These are phyloP conservation scores for Entoloma clypeatum DNA, from an alignment of 1,284 basidiomycete genomes.

Conservation along the genomic window DNA sequence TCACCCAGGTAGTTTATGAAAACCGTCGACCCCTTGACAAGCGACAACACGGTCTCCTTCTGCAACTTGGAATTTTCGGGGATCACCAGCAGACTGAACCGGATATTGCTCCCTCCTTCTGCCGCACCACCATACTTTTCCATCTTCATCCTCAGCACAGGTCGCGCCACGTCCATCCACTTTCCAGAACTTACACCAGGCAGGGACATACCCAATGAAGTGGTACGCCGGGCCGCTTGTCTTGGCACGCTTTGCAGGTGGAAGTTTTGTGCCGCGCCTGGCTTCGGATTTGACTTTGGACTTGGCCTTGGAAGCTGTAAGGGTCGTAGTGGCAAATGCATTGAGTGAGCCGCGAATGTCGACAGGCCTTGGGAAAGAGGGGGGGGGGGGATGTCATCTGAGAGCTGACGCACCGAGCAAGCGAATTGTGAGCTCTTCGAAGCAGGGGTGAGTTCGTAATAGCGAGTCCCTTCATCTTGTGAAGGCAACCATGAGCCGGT, in stretches of 20 bases:
- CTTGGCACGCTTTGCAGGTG: conserved; percentile 39
- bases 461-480: conserved; percentile 59
- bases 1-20: conserved; percentile 88
- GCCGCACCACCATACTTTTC: conserved; percentile 46
- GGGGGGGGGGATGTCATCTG: too few relatives aligned
- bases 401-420: conserved; percentile 49
- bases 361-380: conserved; percentile 51
- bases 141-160: conserved; percentile 58
- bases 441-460: conserved; percentile 52
- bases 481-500: background rate
- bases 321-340: conserved; percentile 40
- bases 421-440: conserved; percentile 51
- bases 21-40: conserved; percentile 83
- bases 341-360: conserved; percentile 52
- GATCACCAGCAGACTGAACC: conserved; percentile 60
- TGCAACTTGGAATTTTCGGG: conserved; percentile 83
- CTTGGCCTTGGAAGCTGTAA: conserved; percentile 33
- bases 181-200: conserved; percentile 62
- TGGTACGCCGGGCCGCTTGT: conserved; percentile 48
- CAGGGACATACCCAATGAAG: conserved; percentile 62
- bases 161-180: conserved; percentile 63
- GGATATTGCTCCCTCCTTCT: conserved; percentile 43
- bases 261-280: conserved; percentile 26
- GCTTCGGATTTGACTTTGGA: conserved; percentile 16
- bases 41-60: conserved; percentile 79